These are phyloP conservation scores for Singerocomus inundabilis DNA, from an alignment of 1,284 basidiomycete species.

Conservation along the genomic window DNA sequence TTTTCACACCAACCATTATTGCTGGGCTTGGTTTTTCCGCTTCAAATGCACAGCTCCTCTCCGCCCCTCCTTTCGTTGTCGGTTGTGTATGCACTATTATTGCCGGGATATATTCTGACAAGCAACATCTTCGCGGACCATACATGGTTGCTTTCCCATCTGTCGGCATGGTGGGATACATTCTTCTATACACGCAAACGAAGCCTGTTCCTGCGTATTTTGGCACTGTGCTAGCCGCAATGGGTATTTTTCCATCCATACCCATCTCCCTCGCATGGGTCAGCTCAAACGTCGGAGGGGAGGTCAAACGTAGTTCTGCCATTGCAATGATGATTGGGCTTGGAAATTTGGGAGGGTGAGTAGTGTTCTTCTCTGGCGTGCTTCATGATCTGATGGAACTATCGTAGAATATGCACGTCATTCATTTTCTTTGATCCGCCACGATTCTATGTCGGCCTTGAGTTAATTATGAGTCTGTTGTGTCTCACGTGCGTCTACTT, in stretches of 20 bases:
- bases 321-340: conserved; percentile 55
- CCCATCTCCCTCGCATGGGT: conserved; percentile 57
- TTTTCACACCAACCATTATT: conserved; percentile 58
- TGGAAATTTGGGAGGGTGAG: conserved; percentile 54
- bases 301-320: conserved; percentile 48
- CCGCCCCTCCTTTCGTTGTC: conserved; percentile 47
- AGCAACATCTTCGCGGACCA: conserved; percentile 40
- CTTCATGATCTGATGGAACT: background rate
- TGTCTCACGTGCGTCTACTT: conserved; percentile 26
- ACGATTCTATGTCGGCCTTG: conserved; percentile 47
- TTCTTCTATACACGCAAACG: conserved; percentile 40
- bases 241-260: conserved; percentile 52
- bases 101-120: conserved; percentile 43
- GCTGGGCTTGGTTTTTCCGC: conserved; percentile 53
- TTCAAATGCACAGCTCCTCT: conserved; percentile 53
- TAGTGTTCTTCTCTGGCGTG: background rate
- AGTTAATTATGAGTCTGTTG: conserved; percentile 36
- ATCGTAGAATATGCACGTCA: conserved; percentile 40
- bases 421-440: conserved; percentile 47
- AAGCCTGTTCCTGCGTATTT: conserved; percentile 41
- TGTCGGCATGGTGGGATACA: conserved; percentile 42
- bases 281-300: conserved; percentile 54
- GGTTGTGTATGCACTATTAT: conserved; percentile 39
- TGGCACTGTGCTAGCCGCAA: conserved; percentile 49
- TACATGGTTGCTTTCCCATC: conserved; percentile 38